A percentile compares a stretch with the other conserved stretches of the same genome.
phyloP scores from a whole-genome alignment of 345 rosid species.

The Mangifera indica region DNA sequence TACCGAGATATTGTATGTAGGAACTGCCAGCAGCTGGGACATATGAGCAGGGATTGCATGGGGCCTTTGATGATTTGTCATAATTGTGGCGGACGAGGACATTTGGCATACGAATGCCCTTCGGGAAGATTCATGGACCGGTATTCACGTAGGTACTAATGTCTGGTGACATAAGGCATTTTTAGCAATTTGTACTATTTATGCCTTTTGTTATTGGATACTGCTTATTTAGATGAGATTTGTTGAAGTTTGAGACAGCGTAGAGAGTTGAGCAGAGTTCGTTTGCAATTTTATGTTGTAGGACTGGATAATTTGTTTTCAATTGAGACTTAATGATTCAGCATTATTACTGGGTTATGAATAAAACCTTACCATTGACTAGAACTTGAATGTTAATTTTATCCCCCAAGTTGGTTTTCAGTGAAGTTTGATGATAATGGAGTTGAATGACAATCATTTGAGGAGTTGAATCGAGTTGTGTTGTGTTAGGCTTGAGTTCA shows the following conservation, averaged over 20 bases:
- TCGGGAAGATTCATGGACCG: conserved; percentile 81
- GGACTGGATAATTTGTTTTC: conserved; percentile 13
- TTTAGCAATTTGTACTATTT: not conserved
- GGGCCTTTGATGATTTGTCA: conserved; percentile 77
- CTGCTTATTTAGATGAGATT: conserved; percentile 14
- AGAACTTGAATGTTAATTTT: too few relatives aligned
- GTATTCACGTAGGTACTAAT: conserved; percentile 70
- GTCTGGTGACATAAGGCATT: not conserved
- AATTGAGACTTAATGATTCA: not conserved
- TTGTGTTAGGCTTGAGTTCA: too few relatives aligned
- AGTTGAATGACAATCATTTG: too few relatives aligned
- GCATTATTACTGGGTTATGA: too few relatives aligned
- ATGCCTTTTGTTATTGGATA: not conserved
- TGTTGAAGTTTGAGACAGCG: conserved; percentile 3
- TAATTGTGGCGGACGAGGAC: conserved; percentile 97
- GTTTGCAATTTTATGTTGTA: conserved; percentile 12
- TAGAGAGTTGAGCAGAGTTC: conserved; percentile 1
- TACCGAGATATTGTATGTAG: conserved; percentile 68
- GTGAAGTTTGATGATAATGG: too few relatives aligned
- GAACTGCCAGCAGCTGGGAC: conserved; percentile 77
- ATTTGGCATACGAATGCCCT: conserved; percentile 80
- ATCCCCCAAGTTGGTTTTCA: too few relatives aligned
- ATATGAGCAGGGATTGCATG: conserved; percentile 78
- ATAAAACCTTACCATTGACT: too few relatives aligned
- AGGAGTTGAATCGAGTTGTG: too few relatives aligned